These are phyloP conservation scores for Fragaria ananassa DNA, from an alignment of 306 rosid genomes.

Conservation along the genomic window DNA sequence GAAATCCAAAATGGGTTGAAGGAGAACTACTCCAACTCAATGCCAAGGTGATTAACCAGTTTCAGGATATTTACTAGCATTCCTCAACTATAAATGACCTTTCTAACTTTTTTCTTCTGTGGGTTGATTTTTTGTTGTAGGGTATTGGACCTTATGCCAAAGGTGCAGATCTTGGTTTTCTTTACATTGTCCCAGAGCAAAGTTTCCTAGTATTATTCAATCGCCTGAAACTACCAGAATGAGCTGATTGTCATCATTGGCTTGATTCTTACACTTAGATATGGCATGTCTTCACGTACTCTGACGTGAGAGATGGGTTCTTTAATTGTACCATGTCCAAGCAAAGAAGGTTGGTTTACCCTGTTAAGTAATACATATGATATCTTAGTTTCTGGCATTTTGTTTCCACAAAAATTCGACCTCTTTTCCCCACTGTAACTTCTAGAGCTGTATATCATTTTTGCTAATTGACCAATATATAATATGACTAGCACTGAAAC, in stretches of 20 bases:
- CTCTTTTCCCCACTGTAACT: not conserved
- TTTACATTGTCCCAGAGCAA: constrained; percentile 80
- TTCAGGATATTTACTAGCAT: constrained; percentile 2
- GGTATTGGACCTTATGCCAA: constrained; percentile 89
- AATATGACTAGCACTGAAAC: not conserved
- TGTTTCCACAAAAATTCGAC: not conserved
- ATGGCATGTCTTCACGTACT: constrained; percentile 19
- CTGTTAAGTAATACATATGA: not conserved
- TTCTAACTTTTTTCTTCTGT: constrained; percentile 1
- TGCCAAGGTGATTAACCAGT: constrained; percentile 63
- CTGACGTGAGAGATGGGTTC: constrained; percentile 27
- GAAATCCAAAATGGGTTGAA: constrained; percentile 88
- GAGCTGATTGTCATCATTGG: constrained; percentile 21
- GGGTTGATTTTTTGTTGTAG: constrained; percentile 35
- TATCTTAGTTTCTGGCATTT: constrained; percentile 22
- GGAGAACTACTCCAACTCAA: constrained; percentile 96
- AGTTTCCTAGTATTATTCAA: constrained; percentile 91
- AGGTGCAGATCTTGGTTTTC: constrained; percentile 97
- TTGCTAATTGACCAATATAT: constrained; percentile 33
- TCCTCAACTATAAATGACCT: not conserved
- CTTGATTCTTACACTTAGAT: constrained; percentile 16
- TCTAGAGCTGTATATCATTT: constrained; percentile 51
- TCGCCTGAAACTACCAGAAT: constrained; percentile 86
- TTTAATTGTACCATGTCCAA: constrained; percentile 9
- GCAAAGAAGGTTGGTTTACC: constrained; percentile 25